Percentiles rank a stretch among this genome's conserved stretches.
phyloP scores from a whole-genome alignment of 116 monocot species.

The Papilionanthe hybrid region DNA sequence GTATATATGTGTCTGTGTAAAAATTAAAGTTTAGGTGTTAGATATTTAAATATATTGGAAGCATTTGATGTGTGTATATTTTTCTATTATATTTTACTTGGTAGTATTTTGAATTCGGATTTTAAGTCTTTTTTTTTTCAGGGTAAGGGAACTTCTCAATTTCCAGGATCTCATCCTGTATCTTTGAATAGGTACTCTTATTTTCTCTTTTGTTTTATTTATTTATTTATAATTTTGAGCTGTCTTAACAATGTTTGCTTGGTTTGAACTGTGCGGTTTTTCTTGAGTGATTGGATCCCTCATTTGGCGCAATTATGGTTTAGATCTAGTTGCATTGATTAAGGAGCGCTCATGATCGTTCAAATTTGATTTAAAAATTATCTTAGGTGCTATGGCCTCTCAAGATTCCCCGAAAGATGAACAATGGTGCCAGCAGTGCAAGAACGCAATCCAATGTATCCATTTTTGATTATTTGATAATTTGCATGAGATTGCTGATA shows the following conservation, averaged over 20 bases:
- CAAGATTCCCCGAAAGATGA: neutral
- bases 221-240: neutral
- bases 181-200: constrained; percentile 78
- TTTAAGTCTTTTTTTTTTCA: constrained; percentile 13
- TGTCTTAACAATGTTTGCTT: neutral
- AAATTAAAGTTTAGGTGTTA: too few species aligned
- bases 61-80: too few species aligned
- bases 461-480: neutral
- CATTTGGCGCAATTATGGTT: neutral
- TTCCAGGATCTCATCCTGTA: constrained; percentile 98
- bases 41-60: too few species aligned
- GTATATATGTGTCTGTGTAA: too few species aligned
- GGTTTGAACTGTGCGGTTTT: neutral
- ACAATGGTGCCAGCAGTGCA: neutral
- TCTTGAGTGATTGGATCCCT: neutral
- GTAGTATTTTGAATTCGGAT: neutral
- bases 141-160: constrained; percentile 61
- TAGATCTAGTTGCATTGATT: neutral
- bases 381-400: neutral
- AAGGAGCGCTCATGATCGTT: neutral
- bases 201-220: too few species aligned
- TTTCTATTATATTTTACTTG: neutral
- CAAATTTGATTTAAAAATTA: neutral
- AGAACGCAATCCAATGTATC: neutral
- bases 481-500: neutral